Evolutionary conservation across 352 stramenopile genomes (phyloP).

Genomic region (Globisporangium nagaii): DNA sequence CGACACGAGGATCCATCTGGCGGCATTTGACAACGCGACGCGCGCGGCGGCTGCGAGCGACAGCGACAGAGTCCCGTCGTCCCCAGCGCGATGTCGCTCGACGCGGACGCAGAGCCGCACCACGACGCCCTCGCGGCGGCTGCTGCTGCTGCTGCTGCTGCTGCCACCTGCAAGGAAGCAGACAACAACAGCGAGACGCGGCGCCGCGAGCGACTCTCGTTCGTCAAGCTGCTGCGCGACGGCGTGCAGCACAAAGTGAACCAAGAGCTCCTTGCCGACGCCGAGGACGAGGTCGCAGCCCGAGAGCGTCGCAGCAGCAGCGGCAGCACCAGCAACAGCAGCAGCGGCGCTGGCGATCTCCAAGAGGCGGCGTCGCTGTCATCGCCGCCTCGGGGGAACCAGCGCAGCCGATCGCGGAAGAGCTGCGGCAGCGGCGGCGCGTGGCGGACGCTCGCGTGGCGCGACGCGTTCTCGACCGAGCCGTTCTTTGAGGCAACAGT

Average conservation of each 20-base stretch:
- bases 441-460: constrained; percentile 75
- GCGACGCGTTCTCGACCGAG: constrained; percentile 61
- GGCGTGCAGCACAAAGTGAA: constrained; percentile 54
- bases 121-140: not conserved
- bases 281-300: not conserved
- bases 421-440: not conserved
- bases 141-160: not conserved
- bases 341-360: not conserved
- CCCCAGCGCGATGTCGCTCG: constrained; percentile 1
- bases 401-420: not conserved
- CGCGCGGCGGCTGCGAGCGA: too few species aligned
- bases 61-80: too few species aligned
- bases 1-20: too few species aligned
- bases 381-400: not conserved
- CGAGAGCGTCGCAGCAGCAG: not conserved
- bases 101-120: not conserved
- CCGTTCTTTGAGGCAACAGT: constrained; percentile 59
- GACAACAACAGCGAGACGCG: not conserved
- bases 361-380: not conserved
- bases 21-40: too few species aligned
- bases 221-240: constrained; percentile 54
- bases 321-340: not conserved
- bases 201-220: constrained; percentile 20
- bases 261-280: constrained; percentile 14
- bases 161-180: not conserved